phyloP scores from a whole-genome alignment of 345 rosid species.

The Brassica incana region DNA sequence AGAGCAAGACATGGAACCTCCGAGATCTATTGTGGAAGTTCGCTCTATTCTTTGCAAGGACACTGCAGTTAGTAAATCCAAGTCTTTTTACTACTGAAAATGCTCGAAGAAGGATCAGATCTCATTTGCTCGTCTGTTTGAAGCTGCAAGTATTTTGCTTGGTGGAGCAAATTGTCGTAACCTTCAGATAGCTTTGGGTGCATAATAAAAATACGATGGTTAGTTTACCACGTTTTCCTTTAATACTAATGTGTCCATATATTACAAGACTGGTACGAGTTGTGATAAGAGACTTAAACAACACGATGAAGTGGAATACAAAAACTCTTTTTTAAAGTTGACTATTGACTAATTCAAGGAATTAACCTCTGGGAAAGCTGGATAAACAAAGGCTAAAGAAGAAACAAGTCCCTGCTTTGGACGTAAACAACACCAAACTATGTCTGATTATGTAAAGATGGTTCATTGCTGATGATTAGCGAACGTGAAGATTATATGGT shows the following conservation, averaged over 20 bases:
- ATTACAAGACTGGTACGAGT: slow-evolving; percentile 12
- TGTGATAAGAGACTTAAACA: slow-evolving; percentile 1
- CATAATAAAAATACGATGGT: slow-evolving; percentile 19
- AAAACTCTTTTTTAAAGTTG: not conserved
- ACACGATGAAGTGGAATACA: slow-evolving; percentile 3
- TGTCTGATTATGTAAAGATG: not conserved
- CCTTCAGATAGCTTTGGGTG: slow-evolving; percentile 27
- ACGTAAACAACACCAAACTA: not conserved
- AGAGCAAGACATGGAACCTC: slow-evolving; percentile 90
- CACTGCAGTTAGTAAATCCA: slow-evolving; percentile 65
- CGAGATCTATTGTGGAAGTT: slow-evolving; percentile 88
- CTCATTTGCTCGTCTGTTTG: slow-evolving; percentile 38
- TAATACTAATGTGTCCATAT: slow-evolving; percentile 1
- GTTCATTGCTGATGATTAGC: not conserved
- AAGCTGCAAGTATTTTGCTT: slow-evolving; percentile 37
- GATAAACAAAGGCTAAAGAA: not conserved
- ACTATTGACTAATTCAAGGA: not conserved
- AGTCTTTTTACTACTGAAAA: slow-evolving; percentile 57
- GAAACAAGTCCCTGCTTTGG: not conserved
- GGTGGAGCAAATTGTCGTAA: slow-evolving; percentile 26
- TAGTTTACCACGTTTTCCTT: slow-evolving; percentile 15
- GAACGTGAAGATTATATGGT: not conserved
- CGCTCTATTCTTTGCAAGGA: slow-evolving; percentile 94
- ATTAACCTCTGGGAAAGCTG: not conserved
- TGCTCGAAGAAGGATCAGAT: slow-evolving; percentile 25